phyloP scores from a whole-genome alignment of 2,329 filamentous ascomycete genomes.

The Gaeumannomyces tritici region DNA sequence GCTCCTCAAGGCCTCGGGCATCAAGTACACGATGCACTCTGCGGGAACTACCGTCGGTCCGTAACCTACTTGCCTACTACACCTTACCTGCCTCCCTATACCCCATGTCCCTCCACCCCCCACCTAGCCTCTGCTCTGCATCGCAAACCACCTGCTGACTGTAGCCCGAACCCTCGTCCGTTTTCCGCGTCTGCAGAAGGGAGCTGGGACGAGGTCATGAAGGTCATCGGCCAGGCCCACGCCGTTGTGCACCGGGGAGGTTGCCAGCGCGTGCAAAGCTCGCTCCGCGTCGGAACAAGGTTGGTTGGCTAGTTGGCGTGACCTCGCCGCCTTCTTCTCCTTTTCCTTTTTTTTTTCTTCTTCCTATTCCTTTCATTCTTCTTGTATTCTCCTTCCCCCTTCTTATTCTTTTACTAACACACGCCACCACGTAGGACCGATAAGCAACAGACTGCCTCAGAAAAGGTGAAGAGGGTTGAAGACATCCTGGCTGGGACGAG shows the following conservation, averaged over 20 bases:
- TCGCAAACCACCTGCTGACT: constrained; percentile 7
- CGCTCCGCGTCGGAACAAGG: constrained; percentile 78
- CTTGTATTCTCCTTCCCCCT: too few relatives aligned
- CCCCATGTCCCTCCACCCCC: too few relatives aligned
- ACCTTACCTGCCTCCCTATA: too few relatives aligned
- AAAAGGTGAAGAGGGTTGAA: constrained; percentile 62
- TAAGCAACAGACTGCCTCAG: constrained; percentile 70
- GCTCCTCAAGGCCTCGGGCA: constrained; percentile 68
- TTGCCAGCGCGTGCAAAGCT: constrained; percentile 76
- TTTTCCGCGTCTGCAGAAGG: constrained; percentile 58
- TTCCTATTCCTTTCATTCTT: too few relatives aligned
- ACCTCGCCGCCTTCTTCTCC: too few relatives aligned
- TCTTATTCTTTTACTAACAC: too few relatives aligned
- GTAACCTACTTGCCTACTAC: constrained; percentile 15
- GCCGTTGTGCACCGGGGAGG: constrained; percentile 65
- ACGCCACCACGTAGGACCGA: constrained; percentile 52
- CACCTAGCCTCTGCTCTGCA: too few relatives aligned
- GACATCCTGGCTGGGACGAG: constrained; percentile 29
- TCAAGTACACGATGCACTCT: constrained; percentile 84
- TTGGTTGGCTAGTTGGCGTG: constrained; percentile 21
- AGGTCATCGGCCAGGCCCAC: constrained; percentile 78
- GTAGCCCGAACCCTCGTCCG: too few relatives aligned
- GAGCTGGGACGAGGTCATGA: constrained; percentile 81
- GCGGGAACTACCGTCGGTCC: constrained; percentile 86
- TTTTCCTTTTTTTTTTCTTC: too few relatives aligned